These are phyloP conservation scores for Endotrypanum monterogeii DNA, from an alignment of 208 protist genomes.

Conservation along the genomic window DNA sequence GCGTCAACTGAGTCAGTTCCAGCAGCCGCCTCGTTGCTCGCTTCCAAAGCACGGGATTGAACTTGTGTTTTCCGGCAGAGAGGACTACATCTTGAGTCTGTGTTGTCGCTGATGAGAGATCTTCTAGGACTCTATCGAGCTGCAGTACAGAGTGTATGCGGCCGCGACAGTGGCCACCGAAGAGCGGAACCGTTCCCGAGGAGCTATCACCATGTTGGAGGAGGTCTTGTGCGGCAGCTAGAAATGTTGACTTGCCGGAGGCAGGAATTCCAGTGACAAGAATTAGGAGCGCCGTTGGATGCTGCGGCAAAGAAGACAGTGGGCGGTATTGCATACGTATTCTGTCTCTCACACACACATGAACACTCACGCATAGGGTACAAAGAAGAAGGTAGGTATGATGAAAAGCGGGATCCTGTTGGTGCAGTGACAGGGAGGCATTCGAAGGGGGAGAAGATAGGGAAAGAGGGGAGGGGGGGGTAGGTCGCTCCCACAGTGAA, in stretches of 20 bases:
- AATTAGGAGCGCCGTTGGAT: constrained; percentile 30
- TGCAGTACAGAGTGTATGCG: constrained; percentile 13
- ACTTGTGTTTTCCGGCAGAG: not conserved
- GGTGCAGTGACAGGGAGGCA: not conserved
- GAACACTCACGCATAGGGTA: not conserved
- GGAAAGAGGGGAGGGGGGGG: too few relatives aligned
- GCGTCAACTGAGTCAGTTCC: constrained; percentile 5
- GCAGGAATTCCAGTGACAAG: constrained; percentile 69
- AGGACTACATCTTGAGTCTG: not conserved
- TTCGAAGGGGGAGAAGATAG: not conserved
- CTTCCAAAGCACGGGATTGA: not conserved
- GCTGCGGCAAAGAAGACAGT: too few relatives aligned
- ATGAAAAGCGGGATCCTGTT: not conserved
- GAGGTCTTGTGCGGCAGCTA: constrained; percentile 24
- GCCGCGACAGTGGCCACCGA: constrained; percentile 9
- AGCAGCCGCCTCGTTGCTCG: constrained; percentile 12
- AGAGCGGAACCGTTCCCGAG: not conserved
- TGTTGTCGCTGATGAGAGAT: not conserved
- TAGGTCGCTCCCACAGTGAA: too few relatives aligned
- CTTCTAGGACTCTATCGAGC: constrained; percentile 16
- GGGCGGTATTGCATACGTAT: not conserved
- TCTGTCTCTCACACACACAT: not conserved
- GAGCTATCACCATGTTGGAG: not conserved
- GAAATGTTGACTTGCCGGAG: constrained; percentile 65
- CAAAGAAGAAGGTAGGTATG: not conserved